Base-by-base conservation (phyloP, 192 early-diverging fungal genomes). In the Gigaspora rosea region DNA sequence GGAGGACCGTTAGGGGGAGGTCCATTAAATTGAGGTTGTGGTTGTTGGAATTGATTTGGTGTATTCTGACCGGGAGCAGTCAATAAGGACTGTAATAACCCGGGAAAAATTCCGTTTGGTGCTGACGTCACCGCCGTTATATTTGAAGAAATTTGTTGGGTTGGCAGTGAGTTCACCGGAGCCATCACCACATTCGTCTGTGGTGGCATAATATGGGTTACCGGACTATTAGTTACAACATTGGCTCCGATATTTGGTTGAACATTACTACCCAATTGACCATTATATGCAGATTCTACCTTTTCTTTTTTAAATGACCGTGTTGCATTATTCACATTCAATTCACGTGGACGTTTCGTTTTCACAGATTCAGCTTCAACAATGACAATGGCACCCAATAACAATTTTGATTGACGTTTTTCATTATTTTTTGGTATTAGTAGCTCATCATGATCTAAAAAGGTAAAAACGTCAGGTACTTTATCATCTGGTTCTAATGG, bases 381-480 rank as follows among this genome's bases (percentile, higher is more conserved):
- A 35, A 76, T 76, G 13, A 76, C 64, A 56, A 76, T 47, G 12
- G 56, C 75, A 65, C 49, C 75, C 27, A 76, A 76, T 58, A 76
- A 57, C n/a, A 76, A 27, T 22, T 66, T 76, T 57, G 75, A 54
- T 47, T 65, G 48, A 11, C 75, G 47, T 66, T 76, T 65, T 54
- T 76, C 64, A 69, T 61, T 32, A 61, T 20, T 27, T 61, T 61
- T 32, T 61, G 47, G 47, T 12, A 22, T n/a, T 20, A 57, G 50
- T 11, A 76, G 62, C 46, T 85, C 84, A 41, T 81, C 76, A 32
- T 86, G 78, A 20, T 84, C 79, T 41, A 93, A 77, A 2, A 82
- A 85, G 16, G 79, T 75, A 4, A 94, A 71, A 78, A 86, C 92
- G 51, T 76, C 68, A 9, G 92, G 92, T 13, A 93, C 71, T 41